A percentile compares a stretch with the other conserved stretches of the same genome.
These are phyloP conservation scores for Trypanosomatidae sp. DNA, from an alignment of 208 protist species.

Conservation along the genomic window DNA sequence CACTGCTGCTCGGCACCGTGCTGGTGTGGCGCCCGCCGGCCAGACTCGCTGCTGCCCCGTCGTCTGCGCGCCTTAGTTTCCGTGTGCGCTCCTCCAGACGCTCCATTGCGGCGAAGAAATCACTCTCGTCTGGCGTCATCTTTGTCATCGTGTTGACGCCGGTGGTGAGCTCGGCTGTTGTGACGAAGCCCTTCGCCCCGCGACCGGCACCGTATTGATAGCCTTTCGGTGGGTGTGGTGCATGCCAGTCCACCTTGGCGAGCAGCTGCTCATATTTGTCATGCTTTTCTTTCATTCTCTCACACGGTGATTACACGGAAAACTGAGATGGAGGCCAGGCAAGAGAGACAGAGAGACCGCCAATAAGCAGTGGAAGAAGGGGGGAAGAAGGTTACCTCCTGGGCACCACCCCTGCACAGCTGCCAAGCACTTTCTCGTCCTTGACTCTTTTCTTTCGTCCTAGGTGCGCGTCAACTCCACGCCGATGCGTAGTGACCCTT, in stretches of 20 bases:
- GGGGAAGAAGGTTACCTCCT: neutral
- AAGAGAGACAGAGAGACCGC: neutral
- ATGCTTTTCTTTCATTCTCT: conserved; percentile 14
- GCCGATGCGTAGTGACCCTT: neutral
- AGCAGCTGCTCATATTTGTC: conserved; percentile 84
- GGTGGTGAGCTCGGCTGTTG: conserved; percentile 71
- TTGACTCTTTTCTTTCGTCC: neutral
- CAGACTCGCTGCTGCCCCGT: neutral
- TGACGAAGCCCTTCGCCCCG: conserved; percentile 76
- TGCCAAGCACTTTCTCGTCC: neutral
- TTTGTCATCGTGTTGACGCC: conserved; percentile 19
- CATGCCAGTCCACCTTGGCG: conserved; percentile 74
- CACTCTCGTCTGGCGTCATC: conserved; percentile 43
- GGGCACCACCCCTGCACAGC: neutral
- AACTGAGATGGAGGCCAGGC: neutral
- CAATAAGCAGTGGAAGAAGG: neutral
- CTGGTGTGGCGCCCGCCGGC: neutral
- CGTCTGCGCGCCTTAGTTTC: conserved; percentile 11
- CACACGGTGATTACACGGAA: neutral
- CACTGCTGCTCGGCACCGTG: neutral
- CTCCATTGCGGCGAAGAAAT: conserved; percentile 53
- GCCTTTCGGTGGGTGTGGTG: conserved; percentile 58
- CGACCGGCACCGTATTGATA: conserved; percentile 80
- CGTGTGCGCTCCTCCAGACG: conserved; percentile 44
- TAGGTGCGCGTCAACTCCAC: neutral